These are phyloP conservation scores for Scedosporium dehoogii DNA, from an alignment of 2,329 filamentous ascomycete genomes.

Conservation along the genomic window DNA sequence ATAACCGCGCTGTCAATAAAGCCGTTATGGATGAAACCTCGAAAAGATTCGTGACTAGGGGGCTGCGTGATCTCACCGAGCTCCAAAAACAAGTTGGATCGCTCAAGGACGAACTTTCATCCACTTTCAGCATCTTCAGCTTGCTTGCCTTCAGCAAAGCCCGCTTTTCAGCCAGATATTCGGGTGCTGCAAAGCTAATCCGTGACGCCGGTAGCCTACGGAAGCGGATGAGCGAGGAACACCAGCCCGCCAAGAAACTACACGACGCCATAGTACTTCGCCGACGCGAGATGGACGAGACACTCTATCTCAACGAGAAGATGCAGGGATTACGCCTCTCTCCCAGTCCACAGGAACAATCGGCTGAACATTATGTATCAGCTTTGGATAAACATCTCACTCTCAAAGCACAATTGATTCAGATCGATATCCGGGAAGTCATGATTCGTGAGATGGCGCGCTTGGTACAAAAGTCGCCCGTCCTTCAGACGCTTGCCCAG, in stretches of 20 bases:
- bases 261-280: slow-evolving; percentile 4
- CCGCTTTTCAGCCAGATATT: not conserved
- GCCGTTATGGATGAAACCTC: slow-evolving; percentile 51
- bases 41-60: slow-evolving; percentile 43
- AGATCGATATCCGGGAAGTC: not conserved
- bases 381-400: not conserved
- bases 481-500: not conserved
- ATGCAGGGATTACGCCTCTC: not conserved
- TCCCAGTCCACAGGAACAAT: not conserved
- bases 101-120: not conserved
- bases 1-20: slow-evolving; percentile 48
- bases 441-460: not conserved
- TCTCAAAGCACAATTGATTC: not conserved
- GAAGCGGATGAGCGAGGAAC: not conserved
- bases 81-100: slow-evolving; percentile 1
- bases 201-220: not conserved
- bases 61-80: slow-evolving; percentile 23
- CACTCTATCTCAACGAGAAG: not conserved
- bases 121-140: too few species aligned
- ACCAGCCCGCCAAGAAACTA: slow-evolving; percentile 8
- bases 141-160: not conserved
- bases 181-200: not conserved
- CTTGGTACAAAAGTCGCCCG: not conserved
- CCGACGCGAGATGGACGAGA: not conserved
- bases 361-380: not conserved